Conservation (phyloP, 345 rosid genomes). For the Aurinia saxatilis region DNA sequence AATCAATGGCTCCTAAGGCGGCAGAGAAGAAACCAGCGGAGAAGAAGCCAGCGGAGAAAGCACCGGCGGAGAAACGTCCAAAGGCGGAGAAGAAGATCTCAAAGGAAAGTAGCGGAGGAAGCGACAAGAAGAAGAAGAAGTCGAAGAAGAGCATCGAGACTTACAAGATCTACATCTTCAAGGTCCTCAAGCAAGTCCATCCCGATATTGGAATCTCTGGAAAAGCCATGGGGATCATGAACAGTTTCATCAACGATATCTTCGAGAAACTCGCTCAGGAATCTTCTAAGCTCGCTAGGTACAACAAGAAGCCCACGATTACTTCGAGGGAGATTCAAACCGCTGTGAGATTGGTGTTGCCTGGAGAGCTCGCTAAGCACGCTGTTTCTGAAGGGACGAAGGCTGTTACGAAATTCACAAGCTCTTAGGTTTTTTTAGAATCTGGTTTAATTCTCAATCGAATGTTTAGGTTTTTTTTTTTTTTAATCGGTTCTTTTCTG, state of each 20-base stretch:
- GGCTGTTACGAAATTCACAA: slow-evolving; percentile 31
- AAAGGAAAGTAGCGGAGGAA: slow-evolving; percentile 21
- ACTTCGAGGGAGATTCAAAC: too few species aligned
- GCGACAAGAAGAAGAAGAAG: too few species aligned
- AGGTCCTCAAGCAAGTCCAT: slow-evolving; percentile 30
- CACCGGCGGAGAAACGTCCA: slow-evolving; percentile 18
- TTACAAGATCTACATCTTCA: too few species aligned
- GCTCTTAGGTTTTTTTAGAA: slow-evolving; percentile 13
- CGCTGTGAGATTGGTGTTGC: too few species aligned
- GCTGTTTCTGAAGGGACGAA: slow-evolving; percentile 31
- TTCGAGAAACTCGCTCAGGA: slow-evolving; percentile 32
- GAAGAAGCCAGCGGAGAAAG: slow-evolving; percentile 26
- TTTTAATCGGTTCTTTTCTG: not conserved
- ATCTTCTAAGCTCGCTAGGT: too few species aligned
- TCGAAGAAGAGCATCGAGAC: too few species aligned
- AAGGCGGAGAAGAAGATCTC: slow-evolving; percentile 34
- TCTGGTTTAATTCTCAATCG: not conserved
- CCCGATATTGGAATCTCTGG: too few species aligned
- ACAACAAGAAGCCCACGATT: too few species aligned
- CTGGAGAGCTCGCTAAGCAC: slow-evolving; percentile 30
- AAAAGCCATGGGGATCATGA: too few species aligned
- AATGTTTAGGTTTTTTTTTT: not conserved
- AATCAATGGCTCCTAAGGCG: slow-evolving; percentile 25
- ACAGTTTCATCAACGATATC: too few species aligned
- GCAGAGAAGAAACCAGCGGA: slow-evolving; percentile 33